Evolutionary conservation across 768 basidiomycete species (phyloP).

Genomic region (Glaciozyma antarctica): DNA sequence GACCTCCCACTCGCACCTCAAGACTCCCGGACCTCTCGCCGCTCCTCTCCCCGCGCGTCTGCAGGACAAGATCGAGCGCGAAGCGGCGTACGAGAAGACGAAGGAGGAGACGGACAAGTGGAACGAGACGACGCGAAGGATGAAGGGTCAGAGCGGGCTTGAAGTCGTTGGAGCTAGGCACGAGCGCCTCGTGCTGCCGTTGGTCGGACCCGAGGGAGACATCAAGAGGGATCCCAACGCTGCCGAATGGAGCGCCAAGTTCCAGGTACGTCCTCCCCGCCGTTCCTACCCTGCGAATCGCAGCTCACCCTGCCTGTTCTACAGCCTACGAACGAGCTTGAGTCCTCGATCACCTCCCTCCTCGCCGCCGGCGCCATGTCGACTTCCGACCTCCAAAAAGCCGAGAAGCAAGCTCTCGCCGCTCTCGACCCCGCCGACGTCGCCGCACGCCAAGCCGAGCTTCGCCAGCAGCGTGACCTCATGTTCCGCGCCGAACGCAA

Average conservation of each 20-base stretch:
- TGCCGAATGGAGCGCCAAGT: conserved; percentile 67
- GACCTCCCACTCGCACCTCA: conserved; percentile 28
- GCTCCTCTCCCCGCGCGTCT: conserved; percentile 77
- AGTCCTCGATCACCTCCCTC: conserved; percentile 71
- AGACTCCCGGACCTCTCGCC: conserved; percentile 45
- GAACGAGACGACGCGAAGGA: conserved; percentile 80
- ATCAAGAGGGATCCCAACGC: conserved; percentile 47
- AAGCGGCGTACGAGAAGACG: conserved; percentile 89
- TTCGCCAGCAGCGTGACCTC: conserved; percentile 81
- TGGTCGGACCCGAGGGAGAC: conserved; percentile 22
- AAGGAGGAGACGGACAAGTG: conserved; percentile 89
- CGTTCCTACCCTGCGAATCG: not conserved
- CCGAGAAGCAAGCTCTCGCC: conserved; percentile 66
- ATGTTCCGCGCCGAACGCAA: conserved; percentile 88
- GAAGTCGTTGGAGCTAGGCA: conserved; percentile 33
- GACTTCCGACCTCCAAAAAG: conserved; percentile 65
- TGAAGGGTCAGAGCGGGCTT: conserved; percentile 60
- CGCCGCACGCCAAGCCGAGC: conserved; percentile 63
- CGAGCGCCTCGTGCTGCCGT: conserved; percentile 29
- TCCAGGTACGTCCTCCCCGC: conserved; percentile 51
- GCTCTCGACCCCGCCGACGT: conserved; percentile 72
- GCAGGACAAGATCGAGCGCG: conserved; percentile 80
- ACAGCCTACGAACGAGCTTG: conserved; percentile 65
- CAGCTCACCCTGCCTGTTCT: not conserved
- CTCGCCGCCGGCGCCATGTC: conserved; percentile 68